These are phyloP conservation scores for Colletotrichum sp. DNA, from an alignment of 2,329 filamentous ascomycete genomes.

Conservation along the genomic window DNA sequence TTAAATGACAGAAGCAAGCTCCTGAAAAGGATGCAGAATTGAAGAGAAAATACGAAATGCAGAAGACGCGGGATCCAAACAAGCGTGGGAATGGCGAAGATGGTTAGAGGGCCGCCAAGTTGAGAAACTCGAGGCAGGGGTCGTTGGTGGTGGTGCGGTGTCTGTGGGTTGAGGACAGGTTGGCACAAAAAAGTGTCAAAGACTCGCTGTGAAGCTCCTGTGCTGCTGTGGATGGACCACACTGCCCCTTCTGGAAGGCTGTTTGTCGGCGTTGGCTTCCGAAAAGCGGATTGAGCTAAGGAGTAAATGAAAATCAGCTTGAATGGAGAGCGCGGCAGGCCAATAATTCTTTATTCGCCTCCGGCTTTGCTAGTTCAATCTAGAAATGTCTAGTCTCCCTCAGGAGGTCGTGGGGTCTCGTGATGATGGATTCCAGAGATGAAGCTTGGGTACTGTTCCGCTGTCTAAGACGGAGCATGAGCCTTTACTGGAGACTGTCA, in stretches of 20 bases:
- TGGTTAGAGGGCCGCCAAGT: slow-evolving; percentile 20
- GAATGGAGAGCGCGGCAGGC: neutral
- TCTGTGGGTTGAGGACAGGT: slow-evolving; percentile 30
- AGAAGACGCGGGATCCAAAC: slow-evolving; percentile 10
- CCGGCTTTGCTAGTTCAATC: neutral
- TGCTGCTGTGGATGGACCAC: neutral
- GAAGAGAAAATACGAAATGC: neutral
- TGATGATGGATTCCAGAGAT: neutral
- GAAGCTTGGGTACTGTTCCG: neutral
- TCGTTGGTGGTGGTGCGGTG: slow-evolving; percentile 9
- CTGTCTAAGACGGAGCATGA: neutral
- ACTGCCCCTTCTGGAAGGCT: slow-evolving; percentile 1
- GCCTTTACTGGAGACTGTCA: neutral
- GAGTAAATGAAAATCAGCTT: neutral
- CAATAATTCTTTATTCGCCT: neutral
- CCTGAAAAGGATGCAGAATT: slow-evolving; percentile 10
- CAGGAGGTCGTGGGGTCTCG: neutral
- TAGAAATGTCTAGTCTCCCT: neutral
- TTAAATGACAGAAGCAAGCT: slow-evolving; percentile 14
- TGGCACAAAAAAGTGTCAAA: slow-evolving; percentile 25
- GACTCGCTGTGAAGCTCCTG: neutral
- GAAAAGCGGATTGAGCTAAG: neutral
- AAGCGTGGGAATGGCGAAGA: slow-evolving; percentile 1
- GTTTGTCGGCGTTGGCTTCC: neutral
- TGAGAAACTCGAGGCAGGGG: slow-evolving; percentile 11